Conservation (phyloP, 2,329 filamentous ascomycete genomes). For the Colletotrichum ledebouriae region DNA sequence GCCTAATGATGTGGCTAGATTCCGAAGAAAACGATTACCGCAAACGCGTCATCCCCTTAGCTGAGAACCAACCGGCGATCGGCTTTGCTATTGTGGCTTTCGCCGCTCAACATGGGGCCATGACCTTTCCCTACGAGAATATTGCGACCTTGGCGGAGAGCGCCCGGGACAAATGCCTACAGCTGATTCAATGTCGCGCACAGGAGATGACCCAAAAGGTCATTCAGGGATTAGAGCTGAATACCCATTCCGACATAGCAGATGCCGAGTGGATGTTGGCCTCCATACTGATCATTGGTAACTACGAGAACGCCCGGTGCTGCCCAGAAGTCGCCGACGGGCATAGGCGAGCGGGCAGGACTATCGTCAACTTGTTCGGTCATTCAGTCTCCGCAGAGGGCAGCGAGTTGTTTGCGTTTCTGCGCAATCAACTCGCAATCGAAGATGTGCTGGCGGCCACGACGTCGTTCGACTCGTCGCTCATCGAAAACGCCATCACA, state of each 20-base stretch:
- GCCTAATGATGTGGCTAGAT: slow-evolving; percentile 51
- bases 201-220: slow-evolving; percentile 46
- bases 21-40: slow-evolving; percentile 49
- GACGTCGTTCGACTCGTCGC: slow-evolving; percentile 46
- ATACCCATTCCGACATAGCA: slow-evolving; percentile 44
- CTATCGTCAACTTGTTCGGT: slow-evolving; percentile 48
- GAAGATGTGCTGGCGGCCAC: slow-evolving; percentile 48
- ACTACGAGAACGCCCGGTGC: slow-evolving; percentile 49
- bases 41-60: slow-evolving; percentile 46
- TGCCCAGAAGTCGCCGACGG: slow-evolving; percentile 47
- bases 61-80: slow-evolving; percentile 46
- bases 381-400: slow-evolving; percentile 25
- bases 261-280: slow-evolving; percentile 50
- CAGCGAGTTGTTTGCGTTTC: slow-evolving; percentile 47
- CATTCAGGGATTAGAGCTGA: slow-evolving; percentile 44
- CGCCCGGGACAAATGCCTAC: slow-evolving; percentile 48
- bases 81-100: slow-evolving; percentile 49
- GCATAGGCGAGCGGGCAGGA: slow-evolving; percentile 48
- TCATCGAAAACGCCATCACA: slow-evolving; percentile 42
- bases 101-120: slow-evolving; percentile 47
- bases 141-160: slow-evolving; percentile 46
- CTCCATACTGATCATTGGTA: slow-evolving; percentile 47
- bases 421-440: slow-evolving; percentile 49
- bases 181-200: slow-evolving; percentile 43
- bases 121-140: not conserved